Evolutionary conservation across 805 yeast species (phyloP).

Genomic region (Saturnispora kantuleensis): DNA sequence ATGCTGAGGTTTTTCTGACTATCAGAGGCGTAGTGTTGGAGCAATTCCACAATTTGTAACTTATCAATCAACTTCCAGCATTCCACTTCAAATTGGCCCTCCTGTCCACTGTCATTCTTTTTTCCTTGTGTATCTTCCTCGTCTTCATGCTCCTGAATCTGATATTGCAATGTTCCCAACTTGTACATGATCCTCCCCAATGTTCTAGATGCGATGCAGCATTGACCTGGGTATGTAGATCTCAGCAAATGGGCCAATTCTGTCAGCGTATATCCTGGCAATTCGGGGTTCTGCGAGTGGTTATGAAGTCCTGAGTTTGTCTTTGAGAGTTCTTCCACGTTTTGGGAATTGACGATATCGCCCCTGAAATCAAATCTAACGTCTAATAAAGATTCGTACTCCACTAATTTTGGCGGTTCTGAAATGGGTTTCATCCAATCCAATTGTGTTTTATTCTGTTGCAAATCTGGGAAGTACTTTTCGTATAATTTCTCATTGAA

Average conservation of each 20-base stretch:
- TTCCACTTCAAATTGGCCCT: slow-evolving; percentile 38
- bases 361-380: slow-evolving; percentile 88
- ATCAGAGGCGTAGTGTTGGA: slow-evolving; percentile 64
- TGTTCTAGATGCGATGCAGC: slow-evolving; percentile 79
- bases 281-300: slow-evolving; percentile 77
- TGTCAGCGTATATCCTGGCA: slow-evolving; percentile 85
- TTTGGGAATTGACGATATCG: slow-evolving; percentile 42
- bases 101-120: slow-evolving; percentile 17
- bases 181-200: slow-evolving; percentile 81
- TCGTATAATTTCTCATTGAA: slow-evolving; percentile 72
- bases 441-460: slow-evolving; percentile 67
- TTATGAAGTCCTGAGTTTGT: slow-evolving; percentile 67
- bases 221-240: slow-evolving; percentile 73
- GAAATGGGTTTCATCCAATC: slow-evolving; percentile 82
- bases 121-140: slow-evolving; percentile 30
- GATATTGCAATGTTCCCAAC: slow-evolving; percentile 51
- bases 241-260: slow-evolving; percentile 75
- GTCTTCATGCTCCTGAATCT: slow-evolving; percentile 25
- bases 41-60: slow-evolving; percentile 50
- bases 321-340: slow-evolving; percentile 12
- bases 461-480: slow-evolving; percentile 83
- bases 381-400: slow-evolving; percentile 49
- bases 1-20: slow-evolving; percentile 54
- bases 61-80: slow-evolving; percentile 67
- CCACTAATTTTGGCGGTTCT: slow-evolving; percentile 31